Base-by-base conservation (phyloP, 2,329 filamentous ascomycete species). In the Penicillium sp. region DNA sequence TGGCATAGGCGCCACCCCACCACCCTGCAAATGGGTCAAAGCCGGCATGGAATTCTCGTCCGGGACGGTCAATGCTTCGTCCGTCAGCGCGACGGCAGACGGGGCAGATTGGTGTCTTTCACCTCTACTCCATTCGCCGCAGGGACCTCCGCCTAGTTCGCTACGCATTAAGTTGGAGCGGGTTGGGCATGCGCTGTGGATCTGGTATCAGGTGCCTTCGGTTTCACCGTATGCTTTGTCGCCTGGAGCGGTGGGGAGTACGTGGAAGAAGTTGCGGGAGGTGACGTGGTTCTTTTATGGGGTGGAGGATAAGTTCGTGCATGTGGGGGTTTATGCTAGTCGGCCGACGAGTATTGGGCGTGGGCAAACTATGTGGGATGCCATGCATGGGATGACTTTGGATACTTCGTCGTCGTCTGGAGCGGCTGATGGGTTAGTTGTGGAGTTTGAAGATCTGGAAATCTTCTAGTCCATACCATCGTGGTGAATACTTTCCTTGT, bases 231-330 rank as follows among this genome's bases (percentile, higher is more conserved):
- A 69, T 57, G 67, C 65, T 2, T 35, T 42, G 63, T 68, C 68
- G 55, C 67, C 76, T 2, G 74, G 72, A 23, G 74, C 73, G n/a
- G 72, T 77, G 47, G 71, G 71, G 20, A 72, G 69, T 50, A 71
- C 73, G 20, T 85, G 82, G 82, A 82, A 80, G 71, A 85, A 85
- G 67, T 67, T 84, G 61, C 68, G 82, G 6, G 82, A 85, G 68
- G 80, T 85, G 26, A 83, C 81, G n/a, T 84, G 81, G 77, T 85
- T 85, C 68, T 85, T 85, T 65, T 83, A 79, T 69, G 81, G 81
- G 7, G 79, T 83, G 12, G 82, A 84, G 59, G 81, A 83, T 59
- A 85, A 85, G 65, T 80, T 75, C 25, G 76, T 85, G 22, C 75
- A 82, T 61, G 81, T 85, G 23, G 82, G 82, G 2, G 82, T 83